Percentiles rank a stretch among this genome's conserved stretches.
These are phyloP conservation scores for Suillus hirtellus DNA, from an alignment of 768 basidiomycete genomes.

Conservation along the genomic window DNA sequence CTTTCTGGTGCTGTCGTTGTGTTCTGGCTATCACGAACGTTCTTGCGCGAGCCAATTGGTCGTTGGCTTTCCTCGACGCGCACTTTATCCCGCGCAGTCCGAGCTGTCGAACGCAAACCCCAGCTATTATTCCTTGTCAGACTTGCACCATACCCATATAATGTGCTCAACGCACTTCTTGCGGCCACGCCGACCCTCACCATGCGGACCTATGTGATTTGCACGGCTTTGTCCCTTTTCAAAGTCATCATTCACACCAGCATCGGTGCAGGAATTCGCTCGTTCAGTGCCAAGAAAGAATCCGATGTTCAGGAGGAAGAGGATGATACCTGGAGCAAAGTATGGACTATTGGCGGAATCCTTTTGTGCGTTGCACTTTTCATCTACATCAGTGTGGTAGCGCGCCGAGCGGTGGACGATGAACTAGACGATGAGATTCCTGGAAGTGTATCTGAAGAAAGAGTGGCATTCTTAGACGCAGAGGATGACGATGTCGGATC, in stretches of 20 bases:
- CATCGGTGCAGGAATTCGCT: conserved; percentile 82
- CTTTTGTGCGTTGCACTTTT: conserved; percentile 72
- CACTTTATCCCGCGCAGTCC: conserved; percentile 77
- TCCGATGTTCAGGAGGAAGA: conserved; percentile 40
- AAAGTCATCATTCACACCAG: conserved; percentile 91
- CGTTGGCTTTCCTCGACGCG: conserved; percentile 70
- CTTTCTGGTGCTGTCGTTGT: conserved; percentile 83
- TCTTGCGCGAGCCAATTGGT: conserved; percentile 70
- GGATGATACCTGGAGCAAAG: conserved; percentile 48
- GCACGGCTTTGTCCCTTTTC: conserved; percentile 83
- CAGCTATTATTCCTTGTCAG: conserved; percentile 89
- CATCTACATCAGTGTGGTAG: conserved; percentile 78
- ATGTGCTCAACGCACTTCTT: conserved; percentile 93
- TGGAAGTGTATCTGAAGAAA: conserved; percentile 46
- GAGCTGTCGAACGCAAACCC: conserved; percentile 85
- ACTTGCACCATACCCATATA: conserved; percentile 89
- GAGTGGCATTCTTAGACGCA: conserved; percentile 51
- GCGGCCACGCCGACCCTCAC: conserved; percentile 85
- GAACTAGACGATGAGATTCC: conserved; percentile 46
- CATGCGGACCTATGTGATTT: conserved; percentile 72
- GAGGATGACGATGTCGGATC: conserved; percentile 18
- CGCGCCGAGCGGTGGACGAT: conserved; percentile 65
- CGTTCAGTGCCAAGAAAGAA: conserved; percentile 63
- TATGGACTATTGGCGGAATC: conserved; percentile 72
- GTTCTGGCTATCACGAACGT: conserved; percentile 74